Evolutionary conservation across 345 rosid species (phyloP), one percentile per base, ranked within the genome.

Genomic region (Boechera retrofracta): DNA sequence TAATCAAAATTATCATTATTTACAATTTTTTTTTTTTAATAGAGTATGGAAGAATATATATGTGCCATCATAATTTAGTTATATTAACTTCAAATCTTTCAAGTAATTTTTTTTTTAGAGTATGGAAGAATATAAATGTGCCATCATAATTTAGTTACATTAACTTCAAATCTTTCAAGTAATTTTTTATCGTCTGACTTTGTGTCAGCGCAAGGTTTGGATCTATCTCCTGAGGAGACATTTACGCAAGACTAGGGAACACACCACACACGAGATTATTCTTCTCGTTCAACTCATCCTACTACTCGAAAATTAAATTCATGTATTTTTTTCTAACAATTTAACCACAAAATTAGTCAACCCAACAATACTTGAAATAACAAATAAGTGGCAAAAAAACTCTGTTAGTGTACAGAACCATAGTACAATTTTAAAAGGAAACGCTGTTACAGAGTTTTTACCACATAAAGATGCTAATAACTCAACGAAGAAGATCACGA

Each of bases 361-460:
- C 33, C 33, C 64, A 76, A 48, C 58, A 57, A 28, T 57, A 59
- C 67, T 45, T 57, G 35, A 29, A 39, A 38, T 51, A 52, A 38
- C 47, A 59, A 59, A 39, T 6, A 47, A 16, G 54, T 45, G 68
- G 68, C 61, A 36, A 48, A 44, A 52, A 21, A 38, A 59, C 79
- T 60, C 54, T 69, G 52, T 64, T 76, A 76, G 80, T 63, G 76
- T 70, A 70, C 76, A 58, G 5, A 67, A 61, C 41, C 75, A 69
- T 41, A 76, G 63, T 52, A 76, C 69, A 39, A 12, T 39, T 47
- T 5, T 0, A 0, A 49, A 52, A 54, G 53, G 54, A 71, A 77
- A 56, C 76, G 56, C 4, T 54, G 76, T 45, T 70, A n/a, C 38
- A 10, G 55, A 39, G 55, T 59, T 49, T 68, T 29, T 9, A 8